These are phyloP conservation scores for Conringia planisiliqua DNA, from an alignment of 345 rosid species.

Conservation along the genomic window DNA sequence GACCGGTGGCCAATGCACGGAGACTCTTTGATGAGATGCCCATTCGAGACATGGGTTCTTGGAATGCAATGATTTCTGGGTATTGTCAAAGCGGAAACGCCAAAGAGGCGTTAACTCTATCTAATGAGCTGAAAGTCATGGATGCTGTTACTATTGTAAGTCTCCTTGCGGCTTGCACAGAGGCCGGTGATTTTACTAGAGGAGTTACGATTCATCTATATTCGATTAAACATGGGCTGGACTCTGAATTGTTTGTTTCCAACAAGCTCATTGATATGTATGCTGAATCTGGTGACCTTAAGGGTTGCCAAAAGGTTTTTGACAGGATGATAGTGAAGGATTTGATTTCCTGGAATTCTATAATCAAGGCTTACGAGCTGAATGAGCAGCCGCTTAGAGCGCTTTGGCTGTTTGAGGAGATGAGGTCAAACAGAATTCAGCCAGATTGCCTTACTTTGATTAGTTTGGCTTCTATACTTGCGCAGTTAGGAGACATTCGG, in stretches of 20 bases:
- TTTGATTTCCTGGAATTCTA: constrained; percentile 60
- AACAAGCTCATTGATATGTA: constrained; percentile 58
- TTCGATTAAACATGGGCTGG: constrained; percentile 45
- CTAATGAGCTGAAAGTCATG: constrained; percentile 42
- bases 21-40: constrained; percentile 54
- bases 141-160: constrained; percentile 50
- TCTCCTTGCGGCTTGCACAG: constrained; percentile 53
- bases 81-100: constrained; percentile 52
- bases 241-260: constrained; percentile 42
- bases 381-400: constrained; percentile 43
- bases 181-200: constrained; percentile 31
- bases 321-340: constrained; percentile 42
- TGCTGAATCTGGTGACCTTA: constrained; percentile 37
- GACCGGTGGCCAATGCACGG: constrained; percentile 37
- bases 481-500: constrained; percentile 39
- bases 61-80: constrained; percentile 68
- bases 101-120: constrained; percentile 42
- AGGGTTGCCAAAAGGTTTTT: constrained; percentile 35
- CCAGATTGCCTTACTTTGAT: constrained; percentile 50
- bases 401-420: constrained; percentile 33
- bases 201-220: constrained; percentile 47
- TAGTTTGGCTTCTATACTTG: constrained; percentile 46
- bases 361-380: constrained; percentile 56
- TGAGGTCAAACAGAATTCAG: constrained; percentile 33
- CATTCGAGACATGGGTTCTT: constrained; percentile 47